phyloP scores from a whole-genome alignment of 768 basidiomycete species.

The Leccinum fibrillosum region DNA sequence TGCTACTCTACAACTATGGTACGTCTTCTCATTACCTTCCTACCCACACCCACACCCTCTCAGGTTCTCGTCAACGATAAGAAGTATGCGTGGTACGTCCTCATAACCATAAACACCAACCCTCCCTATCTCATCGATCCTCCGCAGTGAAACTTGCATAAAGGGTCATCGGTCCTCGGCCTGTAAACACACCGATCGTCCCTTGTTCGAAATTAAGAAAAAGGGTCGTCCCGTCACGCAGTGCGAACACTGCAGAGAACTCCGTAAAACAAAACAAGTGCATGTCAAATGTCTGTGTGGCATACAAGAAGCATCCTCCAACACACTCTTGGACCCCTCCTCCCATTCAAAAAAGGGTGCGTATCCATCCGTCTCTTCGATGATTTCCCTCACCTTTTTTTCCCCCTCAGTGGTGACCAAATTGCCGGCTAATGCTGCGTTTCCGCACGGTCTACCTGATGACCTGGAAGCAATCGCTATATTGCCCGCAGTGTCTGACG shows the following conservation, averaged over 20 bases:
- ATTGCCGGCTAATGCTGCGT: slow-evolving; percentile 69
- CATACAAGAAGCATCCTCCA: slow-evolving; percentile 35
- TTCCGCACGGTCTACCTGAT: slow-evolving; percentile 73
- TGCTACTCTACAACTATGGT: slow-evolving; percentile 36
- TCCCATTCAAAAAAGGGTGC: slow-evolving; percentile 61
- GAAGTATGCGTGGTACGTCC: slow-evolving; percentile 77
- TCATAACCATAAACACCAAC: not conserved
- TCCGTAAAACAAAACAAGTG: slow-evolving; percentile 45
- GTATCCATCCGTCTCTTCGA: slow-evolving; percentile 22
- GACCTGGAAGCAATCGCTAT: slow-evolving; percentile 54
- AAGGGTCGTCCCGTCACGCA: slow-evolving; percentile 57
- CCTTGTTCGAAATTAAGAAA: slow-evolving; percentile 79
- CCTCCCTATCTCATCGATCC: slow-evolving; percentile 6
- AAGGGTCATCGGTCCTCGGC: slow-evolving; percentile 90
- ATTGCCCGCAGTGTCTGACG: slow-evolving; percentile 40
- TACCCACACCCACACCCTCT: not conserved
- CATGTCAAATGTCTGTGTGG: slow-evolving; percentile 42
- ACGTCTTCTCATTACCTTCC: slow-evolving; percentile 7
- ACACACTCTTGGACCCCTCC: slow-evolving; percentile 20
- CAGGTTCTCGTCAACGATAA: slow-evolving; percentile 71
- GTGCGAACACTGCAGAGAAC: slow-evolving; percentile 48
- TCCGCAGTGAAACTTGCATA: slow-evolving; percentile 81
- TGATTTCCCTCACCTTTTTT: slow-evolving; percentile 26
- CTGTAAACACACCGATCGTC: slow-evolving; percentile 85
- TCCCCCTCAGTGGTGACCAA: slow-evolving; percentile 47